phyloP scores from a whole-genome alignment of 2,329 filamentous ascomycete genomes.

The Phoma sp. region DNA sequence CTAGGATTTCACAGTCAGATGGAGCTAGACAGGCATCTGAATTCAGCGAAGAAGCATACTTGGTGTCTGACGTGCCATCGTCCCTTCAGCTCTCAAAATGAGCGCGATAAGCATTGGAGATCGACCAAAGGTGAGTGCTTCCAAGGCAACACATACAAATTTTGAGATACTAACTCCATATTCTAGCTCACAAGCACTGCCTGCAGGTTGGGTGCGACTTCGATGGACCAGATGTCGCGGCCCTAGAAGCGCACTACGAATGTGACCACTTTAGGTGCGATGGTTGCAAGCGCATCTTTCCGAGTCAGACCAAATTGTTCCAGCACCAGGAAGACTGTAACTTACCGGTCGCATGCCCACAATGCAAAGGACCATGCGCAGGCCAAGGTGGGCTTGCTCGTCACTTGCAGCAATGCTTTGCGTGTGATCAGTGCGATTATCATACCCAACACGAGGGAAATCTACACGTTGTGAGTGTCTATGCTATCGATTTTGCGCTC shows the following conservation, averaged over 20 bases:
- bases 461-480: constrained; percentile 29
- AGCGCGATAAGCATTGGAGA: constrained; percentile 44
- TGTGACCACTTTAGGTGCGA: constrained; percentile 43
- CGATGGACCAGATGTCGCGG: constrained; percentile 27
- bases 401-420: constrained; percentile 34
- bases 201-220: constrained; percentile 43
- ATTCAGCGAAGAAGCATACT: constrained; percentile 36
- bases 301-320: constrained; percentile 37
- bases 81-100: constrained; percentile 38
- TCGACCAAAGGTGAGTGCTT: constrained; percentile 33
- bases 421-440: constrained; percentile 31
- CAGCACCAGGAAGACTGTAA: constrained; percentile 33
- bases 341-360: constrained; percentile 26
- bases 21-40: constrained; percentile 36
- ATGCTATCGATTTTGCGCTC: background rate
- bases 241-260: constrained; percentile 34
- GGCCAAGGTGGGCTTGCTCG: constrained; percentile 27
- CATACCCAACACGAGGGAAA: constrained; percentile 32
- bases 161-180: background rate
- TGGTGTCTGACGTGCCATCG: constrained; percentile 39
- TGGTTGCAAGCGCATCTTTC: constrained; percentile 38
- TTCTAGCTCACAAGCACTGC: constrained; percentile 41
- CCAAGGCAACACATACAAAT: background rate
- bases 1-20: constrained; percentile 30
- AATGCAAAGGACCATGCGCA: constrained; percentile 28